Conservation (phyloP, 1,139 yeast genomes). For the Candida tetrigidarum region DNA sequence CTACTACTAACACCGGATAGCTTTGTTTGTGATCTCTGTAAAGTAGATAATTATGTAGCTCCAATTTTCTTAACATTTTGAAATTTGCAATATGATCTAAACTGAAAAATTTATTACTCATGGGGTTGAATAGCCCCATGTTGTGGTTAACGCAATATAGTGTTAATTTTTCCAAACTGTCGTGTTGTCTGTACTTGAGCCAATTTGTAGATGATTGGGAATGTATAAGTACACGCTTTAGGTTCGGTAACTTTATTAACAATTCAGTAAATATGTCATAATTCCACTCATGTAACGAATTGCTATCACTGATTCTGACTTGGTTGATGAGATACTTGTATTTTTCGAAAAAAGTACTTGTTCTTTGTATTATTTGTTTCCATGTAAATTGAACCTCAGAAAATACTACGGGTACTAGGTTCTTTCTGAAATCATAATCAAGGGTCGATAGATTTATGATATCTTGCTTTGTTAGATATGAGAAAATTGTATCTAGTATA, state of each 20-base stretch:
- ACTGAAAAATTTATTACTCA: slow-evolving; percentile 31
- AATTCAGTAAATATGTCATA: slow-evolving; percentile 31
- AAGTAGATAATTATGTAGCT: slow-evolving; percentile 35
- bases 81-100: slow-evolving; percentile 36
- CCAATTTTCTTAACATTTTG: slow-evolving; percentile 23
- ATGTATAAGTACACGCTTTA: slow-evolving; percentile 31
- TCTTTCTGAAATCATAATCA: slow-evolving; percentile 23
- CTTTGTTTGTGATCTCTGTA: slow-evolving; percentile 28
- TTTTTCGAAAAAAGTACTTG: slow-evolving; percentile 11
- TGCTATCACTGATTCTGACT: slow-evolving; percentile 36
- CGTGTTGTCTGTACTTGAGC: slow-evolving; percentile 39
- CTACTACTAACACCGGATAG: slow-evolving; percentile 13
- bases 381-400: slow-evolving; percentile 33
- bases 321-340: slow-evolving; percentile 19
- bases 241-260: slow-evolving; percentile 25
- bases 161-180: slow-evolving; percentile 24
- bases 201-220: slow-evolving; percentile 45
- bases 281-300: slow-evolving; percentile 49
- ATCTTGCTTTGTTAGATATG: slow-evolving; percentile 23
- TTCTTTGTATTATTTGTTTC: slow-evolving; percentile 23
- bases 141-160: slow-evolving; percentile 27
- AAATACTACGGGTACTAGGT: slow-evolving; percentile 27
- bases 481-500: slow-evolving; percentile 27
- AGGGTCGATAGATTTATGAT: slow-evolving; percentile 28
- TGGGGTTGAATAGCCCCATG: slow-evolving; percentile 4